A percentile compares a stretch with the other conserved stretches of the same genome.
Evolutionary conservation across 2,329 filamentous ascomycete genomes (phyloP).

Genomic region (Fusarium virguliforme): DNA sequence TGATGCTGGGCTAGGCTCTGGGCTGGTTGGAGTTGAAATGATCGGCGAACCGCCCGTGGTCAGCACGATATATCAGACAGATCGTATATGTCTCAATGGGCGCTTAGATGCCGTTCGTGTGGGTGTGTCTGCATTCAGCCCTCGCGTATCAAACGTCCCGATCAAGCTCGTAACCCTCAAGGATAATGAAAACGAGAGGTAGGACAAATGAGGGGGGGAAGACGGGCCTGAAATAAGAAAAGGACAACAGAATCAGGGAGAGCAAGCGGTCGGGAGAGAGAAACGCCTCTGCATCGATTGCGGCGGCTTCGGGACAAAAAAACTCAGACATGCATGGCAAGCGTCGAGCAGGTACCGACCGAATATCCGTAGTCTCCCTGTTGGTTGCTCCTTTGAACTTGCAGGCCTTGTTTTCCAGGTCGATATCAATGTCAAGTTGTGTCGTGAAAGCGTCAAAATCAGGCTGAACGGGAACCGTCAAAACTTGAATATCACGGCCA

Average conservation of each 20-base stretch:
- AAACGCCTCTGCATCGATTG: slow-evolving; percentile 39
- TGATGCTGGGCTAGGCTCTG: slow-evolving; percentile 12
- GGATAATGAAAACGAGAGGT: slow-evolving; percentile 25
- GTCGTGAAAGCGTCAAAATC: slow-evolving; percentile 18
- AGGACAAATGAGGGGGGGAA: slow-evolving; percentile 28
- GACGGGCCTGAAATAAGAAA: slow-evolving; percentile 26
- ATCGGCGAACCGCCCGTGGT: slow-evolving; percentile 22
- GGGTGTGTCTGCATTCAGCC: slow-evolving; percentile 14
- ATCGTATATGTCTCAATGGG: slow-evolving; percentile 15
- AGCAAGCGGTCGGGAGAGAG: slow-evolving; percentile 11
- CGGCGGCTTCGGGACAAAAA: slow-evolving; percentile 17
- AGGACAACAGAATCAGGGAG: slow-evolving; percentile 30
- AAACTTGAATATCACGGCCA: slow-evolving; percentile 27
- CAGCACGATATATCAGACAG: slow-evolving; percentile 19
- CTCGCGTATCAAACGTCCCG: slow-evolving; percentile 11
- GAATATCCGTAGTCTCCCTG: neutral
- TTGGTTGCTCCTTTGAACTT: neutral
- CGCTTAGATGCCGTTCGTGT: slow-evolving; percentile 7
- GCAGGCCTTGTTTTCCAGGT: slow-evolving; percentile 2
- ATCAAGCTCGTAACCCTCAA: slow-evolving; percentile 8
- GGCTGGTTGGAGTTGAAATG: slow-evolving; percentile 20
- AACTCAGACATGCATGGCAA: slow-evolving; percentile 37
- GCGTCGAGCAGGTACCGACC: slow-evolving; percentile 3
- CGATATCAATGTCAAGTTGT: slow-evolving; percentile 6
- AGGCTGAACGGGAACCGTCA: slow-evolving; percentile 22